Base-by-base conservation (phyloP, 2,329 filamentous ascomycete species). In the Aspergillus fumigatus region DNA sequence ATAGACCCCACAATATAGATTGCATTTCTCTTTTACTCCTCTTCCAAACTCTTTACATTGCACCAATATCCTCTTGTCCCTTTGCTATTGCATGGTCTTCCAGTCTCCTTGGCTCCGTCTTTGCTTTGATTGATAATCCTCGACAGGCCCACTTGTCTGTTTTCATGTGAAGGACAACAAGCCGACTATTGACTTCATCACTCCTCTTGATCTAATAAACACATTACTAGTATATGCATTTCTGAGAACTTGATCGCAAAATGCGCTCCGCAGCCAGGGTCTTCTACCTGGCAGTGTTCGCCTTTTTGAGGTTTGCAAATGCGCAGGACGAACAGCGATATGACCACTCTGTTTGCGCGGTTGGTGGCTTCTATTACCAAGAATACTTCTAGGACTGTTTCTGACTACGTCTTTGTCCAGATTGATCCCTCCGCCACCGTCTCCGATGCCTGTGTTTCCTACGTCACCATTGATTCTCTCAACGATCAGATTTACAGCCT, bases 401-500 rank as follows among this genome's bases (percentile, higher is more conserved):
- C 67, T 61, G 59, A 19, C 45, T 52, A 38, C 45, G 21, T 53
- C 8, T 21, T 25, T 40, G 10, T 48, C 47, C 80, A 96, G 91
- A 89, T 96, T 66, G 91, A 94, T 45, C 90, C 92, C 19, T 87
- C 88, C 64, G 85, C 91, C 59, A 95, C 94, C 68, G 92, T 99
- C 40, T 90, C 89, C 47, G 94, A 99, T 74, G 92, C 94, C 50
- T 97, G 94, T 77, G 91, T 90, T 60, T 96, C 93, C 55, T 99
- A 96, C 76, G 87, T 88, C 55, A 92, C 90, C 40, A 88, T 99
- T 73, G 92, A 99, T 70, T 79, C 81, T 43, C 81, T 99, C 53
- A 99, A 97, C 76, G 75, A 81, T 63, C 83, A 85, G 58, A 81
- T 97, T 60, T 87, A 88, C 66, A 89, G 92, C 19, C 84, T 86